These are phyloP conservation scores for Xylaria sp. DNA, from an alignment of 2,329 filamentous ascomycete species.

Conservation along the genomic window DNA sequence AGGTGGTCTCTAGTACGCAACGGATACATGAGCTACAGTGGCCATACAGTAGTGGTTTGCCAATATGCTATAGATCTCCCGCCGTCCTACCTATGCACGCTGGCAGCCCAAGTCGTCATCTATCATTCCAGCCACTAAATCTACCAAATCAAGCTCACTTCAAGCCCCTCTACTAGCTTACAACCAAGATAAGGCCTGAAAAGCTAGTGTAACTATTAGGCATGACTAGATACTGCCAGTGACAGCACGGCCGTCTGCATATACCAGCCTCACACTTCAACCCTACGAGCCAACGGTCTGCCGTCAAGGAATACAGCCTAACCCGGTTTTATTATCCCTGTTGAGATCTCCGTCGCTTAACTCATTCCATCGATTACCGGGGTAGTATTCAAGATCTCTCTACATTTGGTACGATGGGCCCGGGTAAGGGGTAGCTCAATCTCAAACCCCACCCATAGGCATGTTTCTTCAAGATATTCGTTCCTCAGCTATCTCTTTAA, in stretches of 20 bases:
- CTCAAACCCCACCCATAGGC: conserved; percentile 11
- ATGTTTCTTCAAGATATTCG: conserved; percentile 3
- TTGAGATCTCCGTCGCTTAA: conserved; percentile 33
- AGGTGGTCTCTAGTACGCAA: conserved; percentile 2
- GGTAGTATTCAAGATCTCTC: conserved; percentile 36
- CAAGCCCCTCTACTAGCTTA: neutral
- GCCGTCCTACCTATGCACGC: conserved; percentile 4
- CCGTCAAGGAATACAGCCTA: conserved; percentile 34
- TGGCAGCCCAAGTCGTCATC: neutral
- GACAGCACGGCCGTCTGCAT: conserved; percentile 41
- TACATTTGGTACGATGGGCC: conserved; percentile 26
- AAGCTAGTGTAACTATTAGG: conserved; percentile 9
- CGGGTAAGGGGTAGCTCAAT: conserved; percentile 30
- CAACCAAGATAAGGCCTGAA: conserved; percentile 4
- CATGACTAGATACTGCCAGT: conserved; percentile 31
- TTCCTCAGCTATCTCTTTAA: neutral
- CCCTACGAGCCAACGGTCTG: conserved; percentile 36
- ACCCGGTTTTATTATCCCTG: conserved; percentile 35
- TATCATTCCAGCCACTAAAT: neutral
- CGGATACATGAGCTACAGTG: conserved; percentile 8
- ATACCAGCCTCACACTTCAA: conserved; percentile 36
- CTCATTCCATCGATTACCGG: conserved; percentile 38
- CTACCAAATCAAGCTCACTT: neutral
- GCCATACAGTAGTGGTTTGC: conserved; percentile 16
- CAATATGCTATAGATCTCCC: neutral